Base-by-base conservation (phyloP, 2,329 filamentous ascomycete species). In the Arachnomyces sp. region DNA sequence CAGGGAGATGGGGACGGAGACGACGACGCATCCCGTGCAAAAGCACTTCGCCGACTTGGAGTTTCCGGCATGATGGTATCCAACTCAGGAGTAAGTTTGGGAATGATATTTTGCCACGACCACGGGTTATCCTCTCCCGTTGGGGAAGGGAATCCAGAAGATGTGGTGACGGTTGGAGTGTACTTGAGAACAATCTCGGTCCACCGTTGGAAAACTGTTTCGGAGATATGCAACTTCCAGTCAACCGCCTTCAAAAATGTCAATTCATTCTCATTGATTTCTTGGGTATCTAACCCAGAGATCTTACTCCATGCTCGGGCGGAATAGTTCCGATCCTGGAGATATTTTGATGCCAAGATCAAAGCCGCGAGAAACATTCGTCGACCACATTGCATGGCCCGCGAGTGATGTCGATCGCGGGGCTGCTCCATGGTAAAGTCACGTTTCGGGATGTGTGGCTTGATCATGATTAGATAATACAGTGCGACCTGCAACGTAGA, bases 271-370 rank as follows among this genome's bases (percentile, higher is more conserved):
- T 88, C 84, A 66, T 96, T 96, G 65, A 98, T 96, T 67, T 98
- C 92, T 42, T 78, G 72, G 3, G 88, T 89, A 60, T 86, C 87
- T 42, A 98, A 73, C n/a, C 92, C 92, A 13, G 92, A 96, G 53
- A 98, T 98, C 72, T 95, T 96, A 65, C 90, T 96, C 92, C 92
- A 98, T 31, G 92, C 92, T 41, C 90, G 82, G 36, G 92, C 88
- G 11, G 92, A 96, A 66, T 94, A 98, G 67, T 96, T 98, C 52
- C 90, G 83, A 61, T 98, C 92, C 65, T 98, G 92, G 34, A 98
- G 72, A 61, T 96, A 98, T 70, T 98, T 98, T 28, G 92, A 96
- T 2, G 92, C 92, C 42, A 98, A 74, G 50, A 98, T 96, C 45
- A 98, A 74, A 35, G 90, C 89, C 8, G 92, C 82, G 39, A 98